Conservation (phyloP, 2,329 filamentous ascomycete species). For the Thielaviopsis euricoi region DNA sequence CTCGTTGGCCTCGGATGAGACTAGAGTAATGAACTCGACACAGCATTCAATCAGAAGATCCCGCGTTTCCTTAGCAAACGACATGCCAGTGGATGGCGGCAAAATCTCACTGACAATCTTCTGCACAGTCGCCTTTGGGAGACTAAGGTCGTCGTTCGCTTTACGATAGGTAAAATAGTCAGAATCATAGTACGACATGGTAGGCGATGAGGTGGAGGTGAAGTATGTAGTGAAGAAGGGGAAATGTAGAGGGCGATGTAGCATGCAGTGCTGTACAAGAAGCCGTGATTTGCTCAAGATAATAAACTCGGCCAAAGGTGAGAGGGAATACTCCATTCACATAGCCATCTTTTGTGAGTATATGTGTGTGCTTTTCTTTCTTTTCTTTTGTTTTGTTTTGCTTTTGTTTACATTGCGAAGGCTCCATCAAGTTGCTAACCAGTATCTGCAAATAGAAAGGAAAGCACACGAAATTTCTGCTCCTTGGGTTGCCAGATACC, state of each 20-base stretch:
- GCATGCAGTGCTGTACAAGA: no score
- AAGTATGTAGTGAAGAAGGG: slow-evolving; percentile 15
- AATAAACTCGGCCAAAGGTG: not conserved
- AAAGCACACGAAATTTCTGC: not conserved
- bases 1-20: slow-evolving; percentile 97
- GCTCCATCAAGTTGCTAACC: not conserved
- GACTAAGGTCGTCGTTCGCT: slow-evolving; percentile 47
- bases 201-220: slow-evolving; percentile 15
- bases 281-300: not conserved
- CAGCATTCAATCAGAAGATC: slow-evolving; percentile 96
- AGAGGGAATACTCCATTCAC: not conserved
- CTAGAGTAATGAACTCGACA: slow-evolving; percentile 95
- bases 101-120: slow-evolving; percentile 92
- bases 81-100: slow-evolving; percentile 54
- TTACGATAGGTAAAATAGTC: not conserved
- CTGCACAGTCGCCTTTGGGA: slow-evolving; percentile 54
- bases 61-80: slow-evolving; percentile 87
- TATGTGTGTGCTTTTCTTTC: not conserved
- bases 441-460: not conserved
- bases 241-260: not conserved
- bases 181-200: not conserved
- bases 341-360: not conserved
- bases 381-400: not conserved
- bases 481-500: not conserved
- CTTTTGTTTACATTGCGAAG: not conserved